phyloP scores from a whole-genome alignment of 306 rosid species.

The Castanea mollissima region DNA sequence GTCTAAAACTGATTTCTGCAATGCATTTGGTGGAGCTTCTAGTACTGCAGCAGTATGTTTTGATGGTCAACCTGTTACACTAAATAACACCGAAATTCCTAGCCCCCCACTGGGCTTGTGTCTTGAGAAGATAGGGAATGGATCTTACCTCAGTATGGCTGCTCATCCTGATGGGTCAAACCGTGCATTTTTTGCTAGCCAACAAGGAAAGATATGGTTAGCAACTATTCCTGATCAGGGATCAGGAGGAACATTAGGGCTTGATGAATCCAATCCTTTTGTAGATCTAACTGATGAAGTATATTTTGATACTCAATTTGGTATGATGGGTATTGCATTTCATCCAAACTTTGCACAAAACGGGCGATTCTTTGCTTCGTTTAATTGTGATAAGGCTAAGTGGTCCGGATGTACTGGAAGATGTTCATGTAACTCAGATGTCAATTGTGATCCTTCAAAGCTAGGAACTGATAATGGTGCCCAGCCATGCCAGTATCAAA shows the following conservation, averaged over 20 bases:
- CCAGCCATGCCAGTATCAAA: constrained; percentile 85
- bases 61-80: constrained; percentile 64
- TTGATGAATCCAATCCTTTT: constrained; percentile 79
- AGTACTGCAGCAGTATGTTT: constrained; percentile 63
- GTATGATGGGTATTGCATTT: constrained; percentile 96
- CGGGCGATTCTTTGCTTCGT: constrained; percentile 92
- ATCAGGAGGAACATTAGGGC: constrained; percentile 51
- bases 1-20: constrained; percentile 75
- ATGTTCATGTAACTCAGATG: constrained; percentile 92
- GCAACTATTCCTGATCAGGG: constrained; percentile 75
- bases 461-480: constrained; percentile 54
- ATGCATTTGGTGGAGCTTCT: constrained; percentile 77
- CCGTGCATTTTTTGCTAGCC: constrained; percentile 82
- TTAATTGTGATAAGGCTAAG: constrained; percentile 81
- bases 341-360: constrained; percentile 77
- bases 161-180: constrained; percentile 93
- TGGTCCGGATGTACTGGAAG: constrained; percentile 91
- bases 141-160: constrained; percentile 83
- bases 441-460: constrained; percentile 91
- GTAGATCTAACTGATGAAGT: constrained; percentile 85
- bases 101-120: constrained; percentile 72
- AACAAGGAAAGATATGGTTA: constrained; percentile 80
- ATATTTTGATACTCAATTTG: constrained; percentile 64
- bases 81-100: constrained; percentile 45
- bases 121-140: constrained; percentile 93